These are phyloP conservation scores for Cordyceps farinosa DNA, from an alignment of 2,329 filamentous ascomycete species.

Conservation along the genomic window DNA sequence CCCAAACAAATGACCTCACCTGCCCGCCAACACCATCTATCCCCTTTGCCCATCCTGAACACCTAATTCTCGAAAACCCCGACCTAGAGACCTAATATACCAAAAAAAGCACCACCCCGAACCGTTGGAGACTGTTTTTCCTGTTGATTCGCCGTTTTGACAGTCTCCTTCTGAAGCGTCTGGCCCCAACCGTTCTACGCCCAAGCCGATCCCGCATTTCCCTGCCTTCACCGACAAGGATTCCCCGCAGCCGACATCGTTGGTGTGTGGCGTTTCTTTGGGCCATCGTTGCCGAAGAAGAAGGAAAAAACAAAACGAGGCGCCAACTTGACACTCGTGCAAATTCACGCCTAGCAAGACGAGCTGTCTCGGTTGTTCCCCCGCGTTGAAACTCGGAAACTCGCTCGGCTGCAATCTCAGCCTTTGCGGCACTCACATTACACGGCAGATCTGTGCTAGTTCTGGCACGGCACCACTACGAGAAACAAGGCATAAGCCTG, in stretches of 20 bases:
- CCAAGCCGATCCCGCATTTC: background rate
- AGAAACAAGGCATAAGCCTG: too few relatives aligned
- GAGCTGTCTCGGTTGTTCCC: background rate
- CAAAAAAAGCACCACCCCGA: background rate
- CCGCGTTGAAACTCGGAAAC: background rate
- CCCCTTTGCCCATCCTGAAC: background rate
- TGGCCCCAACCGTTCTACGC: background rate
- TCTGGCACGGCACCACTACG: background rate
- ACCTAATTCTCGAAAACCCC: background rate
- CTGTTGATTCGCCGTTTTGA: background rate
- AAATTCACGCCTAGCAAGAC: background rate
- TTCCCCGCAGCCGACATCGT: conserved; percentile 14
- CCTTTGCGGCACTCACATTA: background rate
- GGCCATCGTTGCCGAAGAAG: background rate
- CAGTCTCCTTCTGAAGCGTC: background rate
- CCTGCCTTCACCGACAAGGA: conserved; percentile 1
- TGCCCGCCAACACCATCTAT: background rate
- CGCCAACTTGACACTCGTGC: background rate
- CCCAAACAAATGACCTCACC: background rate
- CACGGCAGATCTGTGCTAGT: background rate
- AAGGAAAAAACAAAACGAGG: background rate
- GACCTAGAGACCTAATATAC: background rate
- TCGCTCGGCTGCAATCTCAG: background rate
- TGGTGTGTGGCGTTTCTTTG: background rate
- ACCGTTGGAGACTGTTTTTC: too few relatives aligned